These are phyloP conservation scores for Stentor roeselii DNA, from an alignment of 73 alveolate genomes.

Conservation along the genomic window DNA sequence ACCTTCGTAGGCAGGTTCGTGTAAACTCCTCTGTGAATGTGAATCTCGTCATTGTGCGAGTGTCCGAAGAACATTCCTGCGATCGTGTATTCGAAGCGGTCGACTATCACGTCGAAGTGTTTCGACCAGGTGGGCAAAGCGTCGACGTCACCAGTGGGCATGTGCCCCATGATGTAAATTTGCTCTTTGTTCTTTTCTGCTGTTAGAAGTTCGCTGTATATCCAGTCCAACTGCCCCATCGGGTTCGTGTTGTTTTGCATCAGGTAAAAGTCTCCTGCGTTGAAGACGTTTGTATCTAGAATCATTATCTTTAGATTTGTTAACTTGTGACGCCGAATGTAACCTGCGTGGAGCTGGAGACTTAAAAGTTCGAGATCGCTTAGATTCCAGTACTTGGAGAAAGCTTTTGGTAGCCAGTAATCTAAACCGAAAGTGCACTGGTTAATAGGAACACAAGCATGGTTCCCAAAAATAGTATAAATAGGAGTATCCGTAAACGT, in stretches of 20 bases:
- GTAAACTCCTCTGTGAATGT: constrained; percentile 61
- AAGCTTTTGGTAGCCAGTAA: constrained; percentile 27
- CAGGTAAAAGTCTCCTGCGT: constrained; percentile 64
- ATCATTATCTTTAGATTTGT: constrained; percentile 73
- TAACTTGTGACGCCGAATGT: constrained; percentile 33
- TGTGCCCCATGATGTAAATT: constrained; percentile 74
- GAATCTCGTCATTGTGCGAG: constrained; percentile 75
- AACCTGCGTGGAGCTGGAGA: constrained; percentile 51
- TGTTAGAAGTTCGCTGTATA: constrained; percentile 53
- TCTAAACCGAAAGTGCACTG: constrained; percentile 44
- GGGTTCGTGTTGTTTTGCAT: constrained; percentile 72
- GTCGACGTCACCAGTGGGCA: constrained; percentile 60
- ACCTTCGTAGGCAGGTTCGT: constrained; percentile 52
- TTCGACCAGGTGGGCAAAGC: constrained; percentile 66
- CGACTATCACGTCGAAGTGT: constrained; percentile 66
- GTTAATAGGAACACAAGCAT: constrained; percentile 67
- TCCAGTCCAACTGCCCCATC: constrained; percentile 59
- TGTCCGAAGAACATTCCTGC: constrained; percentile 84
- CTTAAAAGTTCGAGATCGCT: constrained; percentile 35
- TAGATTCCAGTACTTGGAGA: not conserved
- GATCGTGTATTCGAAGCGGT: constrained; percentile 76
- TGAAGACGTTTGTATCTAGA: constrained; percentile 65
- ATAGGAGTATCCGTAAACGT: constrained; percentile 57
- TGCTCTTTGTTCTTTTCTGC: constrained; percentile 74
- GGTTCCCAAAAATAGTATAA: constrained; percentile 63